phyloP scores from a whole-genome alignment of 352 stramenopile species.

The Phytophthora pinifolia region DNA sequence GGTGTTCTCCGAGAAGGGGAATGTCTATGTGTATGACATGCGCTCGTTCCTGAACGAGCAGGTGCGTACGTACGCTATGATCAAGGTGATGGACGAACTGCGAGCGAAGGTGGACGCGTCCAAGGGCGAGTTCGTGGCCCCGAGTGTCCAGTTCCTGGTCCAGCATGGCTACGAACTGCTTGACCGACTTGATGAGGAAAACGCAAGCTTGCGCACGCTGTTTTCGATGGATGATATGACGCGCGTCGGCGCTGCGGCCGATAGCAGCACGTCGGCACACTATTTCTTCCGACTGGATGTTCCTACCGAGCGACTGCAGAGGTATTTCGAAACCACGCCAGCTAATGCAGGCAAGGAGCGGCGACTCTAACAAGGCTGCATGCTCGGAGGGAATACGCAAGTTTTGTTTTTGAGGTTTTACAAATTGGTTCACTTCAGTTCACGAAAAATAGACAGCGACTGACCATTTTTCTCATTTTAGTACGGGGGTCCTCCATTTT shows the following conservation, averaged over 20 bases:
- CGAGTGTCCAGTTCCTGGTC: constrained; percentile 72
- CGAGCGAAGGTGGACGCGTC: constrained; percentile 44
- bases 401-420: too few species aligned
- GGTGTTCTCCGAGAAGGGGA: constrained; percentile 48
- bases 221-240: constrained; percentile 89
- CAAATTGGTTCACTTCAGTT: too few species aligned
- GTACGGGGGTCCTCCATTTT: constrained; percentile 17
- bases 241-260: constrained; percentile 35
- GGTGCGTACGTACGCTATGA: constrained; percentile 65
- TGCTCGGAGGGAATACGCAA: neutral
- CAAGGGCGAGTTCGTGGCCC: constrained; percentile 35
- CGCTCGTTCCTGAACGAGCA: constrained; percentile 54
- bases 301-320: constrained; percentile 44
- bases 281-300: constrained; percentile 66
- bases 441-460: too few species aligned
- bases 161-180: constrained; percentile 76
- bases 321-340: constrained; percentile 57
- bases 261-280: constrained; percentile 32
- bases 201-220: constrained; percentile 58
- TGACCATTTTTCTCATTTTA: too few species aligned
- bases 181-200: constrained; percentile 76
- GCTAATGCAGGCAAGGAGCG: constrained; percentile 36
- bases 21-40: constrained; percentile 65
- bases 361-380: constrained; percentile 23
- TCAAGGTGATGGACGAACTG: constrained; percentile 58